Evolutionary conservation across 371 early-diverging fungal genomes (phyloP).

Genomic region (Mortierella polycephala): DNA sequence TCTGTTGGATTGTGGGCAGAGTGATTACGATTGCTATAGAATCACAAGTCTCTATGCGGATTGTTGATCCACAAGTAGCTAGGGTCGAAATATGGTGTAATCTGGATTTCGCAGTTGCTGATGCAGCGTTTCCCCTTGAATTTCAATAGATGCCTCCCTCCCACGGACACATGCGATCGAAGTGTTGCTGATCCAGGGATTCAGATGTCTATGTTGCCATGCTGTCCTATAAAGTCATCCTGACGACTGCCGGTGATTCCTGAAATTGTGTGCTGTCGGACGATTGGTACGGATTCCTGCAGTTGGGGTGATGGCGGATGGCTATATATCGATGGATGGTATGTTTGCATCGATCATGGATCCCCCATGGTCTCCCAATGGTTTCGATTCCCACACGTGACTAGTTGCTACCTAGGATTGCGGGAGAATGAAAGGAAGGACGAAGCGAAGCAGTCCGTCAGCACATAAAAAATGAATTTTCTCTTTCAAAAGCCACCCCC

Average conservation of each 20-base stretch:
- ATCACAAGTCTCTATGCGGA: neutral
- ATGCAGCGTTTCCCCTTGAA: slow-evolving; percentile 38
- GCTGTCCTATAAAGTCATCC: neutral
- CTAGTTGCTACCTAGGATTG: slow-evolving; percentile 44
- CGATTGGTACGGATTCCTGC: neutral
- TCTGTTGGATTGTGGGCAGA: too few relatives aligned
- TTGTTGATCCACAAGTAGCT: neutral
- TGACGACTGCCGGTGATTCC: neutral
- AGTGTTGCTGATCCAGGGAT: neutral
- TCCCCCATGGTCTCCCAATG: neutral
- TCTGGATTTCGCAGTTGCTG: neutral
- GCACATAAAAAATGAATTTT: slow-evolving; percentile 16
- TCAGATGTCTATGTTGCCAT: slow-evolving; percentile 30
- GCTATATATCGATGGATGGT: slow-evolving; percentile 4
- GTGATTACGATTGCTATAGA: too few relatives aligned
- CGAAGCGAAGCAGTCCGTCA: neutral
- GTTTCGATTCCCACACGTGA: slow-evolving; percentile 14
- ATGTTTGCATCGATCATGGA: too few relatives aligned
- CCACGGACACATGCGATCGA: neutral
- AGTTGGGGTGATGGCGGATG: slow-evolving; percentile 2
- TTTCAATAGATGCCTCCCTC: neutral
- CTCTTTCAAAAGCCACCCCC: neutral
- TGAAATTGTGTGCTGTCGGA: neutral
- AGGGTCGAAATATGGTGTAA: neutral
- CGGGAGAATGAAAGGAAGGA: slow-evolving; percentile 41